These are phyloP conservation scores for Discostella stelligera DNA, from an alignment of 352 stramenopile species.

Conservation along the genomic window DNA sequence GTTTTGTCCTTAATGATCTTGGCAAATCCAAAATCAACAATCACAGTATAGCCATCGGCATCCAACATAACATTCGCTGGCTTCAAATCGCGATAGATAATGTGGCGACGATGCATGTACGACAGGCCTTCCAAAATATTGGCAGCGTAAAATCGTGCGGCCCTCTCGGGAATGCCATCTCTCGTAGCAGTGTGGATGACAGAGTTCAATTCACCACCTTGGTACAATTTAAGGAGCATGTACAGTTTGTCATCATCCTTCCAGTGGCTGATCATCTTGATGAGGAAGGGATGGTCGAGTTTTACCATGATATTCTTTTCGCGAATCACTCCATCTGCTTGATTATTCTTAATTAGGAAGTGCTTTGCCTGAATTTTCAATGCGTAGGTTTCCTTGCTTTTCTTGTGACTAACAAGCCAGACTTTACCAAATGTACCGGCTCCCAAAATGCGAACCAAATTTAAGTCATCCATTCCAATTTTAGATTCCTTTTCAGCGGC, in stretches of 20 bases:
- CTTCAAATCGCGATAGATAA: constrained; percentile 92
- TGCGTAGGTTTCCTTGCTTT: constrained; percentile 87
- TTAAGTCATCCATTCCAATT: constrained; percentile 31
- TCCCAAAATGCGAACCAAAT: constrained; percentile 36
- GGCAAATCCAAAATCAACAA: constrained; percentile 97
- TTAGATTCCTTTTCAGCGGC: constrained; percentile 17
- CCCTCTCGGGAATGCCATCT: constrained; percentile 63
- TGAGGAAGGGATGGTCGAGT: constrained; percentile 92
- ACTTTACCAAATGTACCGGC: constrained; percentile 55
- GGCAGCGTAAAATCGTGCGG: constrained; percentile 91
- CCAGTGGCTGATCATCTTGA: constrained; percentile 90
- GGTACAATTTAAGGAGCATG: constrained; percentile 92
- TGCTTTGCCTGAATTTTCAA: constrained; percentile 94
- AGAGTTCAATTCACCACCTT: constrained; percentile 93
- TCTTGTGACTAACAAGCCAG: constrained; percentile 55
- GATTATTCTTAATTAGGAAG: constrained; percentile 90
- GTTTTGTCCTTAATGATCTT: constrained; percentile 90
- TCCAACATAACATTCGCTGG: constrained; percentile 90
- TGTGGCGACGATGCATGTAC: constrained; percentile 88
- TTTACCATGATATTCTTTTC: constrained; percentile 94
- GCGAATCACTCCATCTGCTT: constrained; percentile 94
- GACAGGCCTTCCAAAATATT: constrained; percentile 94
- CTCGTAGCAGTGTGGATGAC: constrained; percentile 87
- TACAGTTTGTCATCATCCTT: constrained; percentile 91
- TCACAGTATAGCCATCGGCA: constrained; percentile 93